Conservation (phyloP, 768 basidiomycete genomes). For the Porpolomopsis calyptriformis region DNA sequence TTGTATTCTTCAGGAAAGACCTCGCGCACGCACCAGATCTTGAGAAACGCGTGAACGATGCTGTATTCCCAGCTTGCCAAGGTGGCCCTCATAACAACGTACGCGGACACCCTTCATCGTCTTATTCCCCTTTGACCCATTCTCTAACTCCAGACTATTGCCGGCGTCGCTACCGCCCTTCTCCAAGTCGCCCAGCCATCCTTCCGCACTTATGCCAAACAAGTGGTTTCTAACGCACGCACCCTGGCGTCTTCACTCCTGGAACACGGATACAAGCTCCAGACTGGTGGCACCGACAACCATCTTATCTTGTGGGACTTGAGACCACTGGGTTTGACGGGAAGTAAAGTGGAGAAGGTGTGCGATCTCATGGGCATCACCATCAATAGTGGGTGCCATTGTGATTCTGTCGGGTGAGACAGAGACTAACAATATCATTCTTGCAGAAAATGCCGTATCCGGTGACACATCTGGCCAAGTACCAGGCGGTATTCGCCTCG, state of each 20-base stretch:
- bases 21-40: slow-evolving; percentile 71
- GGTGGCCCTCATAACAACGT: slow-evolving; percentile 99
- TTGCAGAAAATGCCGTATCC: slow-evolving; percentile 85
- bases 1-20: slow-evolving; percentile 98
- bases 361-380: slow-evolving; percentile 96
- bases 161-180: slow-evolving; percentile 86
- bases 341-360: slow-evolving; percentile 96
- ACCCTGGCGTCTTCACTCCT: slow-evolving; percentile 65
- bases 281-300: slow-evolving; percentile 94
- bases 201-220: slow-evolving; percentile 87
- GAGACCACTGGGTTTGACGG: slow-evolving; percentile 90
- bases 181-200: slow-evolving; percentile 83
- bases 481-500: slow-evolving; percentile 95
- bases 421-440: neutral
- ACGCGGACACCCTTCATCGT: slow-evolving; percentile 14
- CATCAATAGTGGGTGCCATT: slow-evolving; percentile 68
- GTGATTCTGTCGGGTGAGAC: neutral
- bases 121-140: neutral
- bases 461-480: slow-evolving; percentile 93
- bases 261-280: slow-evolving; percentile 84
- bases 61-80: slow-evolving; percentile 99
- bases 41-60: slow-evolving; percentile 94
- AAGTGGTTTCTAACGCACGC: slow-evolving; percentile 83
- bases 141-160: slow-evolving; percentile 62
- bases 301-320: slow-evolving; percentile 98